phyloP scores from a whole-genome alignment of 2,329 filamentous ascomycete species.

The Aureobasidium musti region DNA sequence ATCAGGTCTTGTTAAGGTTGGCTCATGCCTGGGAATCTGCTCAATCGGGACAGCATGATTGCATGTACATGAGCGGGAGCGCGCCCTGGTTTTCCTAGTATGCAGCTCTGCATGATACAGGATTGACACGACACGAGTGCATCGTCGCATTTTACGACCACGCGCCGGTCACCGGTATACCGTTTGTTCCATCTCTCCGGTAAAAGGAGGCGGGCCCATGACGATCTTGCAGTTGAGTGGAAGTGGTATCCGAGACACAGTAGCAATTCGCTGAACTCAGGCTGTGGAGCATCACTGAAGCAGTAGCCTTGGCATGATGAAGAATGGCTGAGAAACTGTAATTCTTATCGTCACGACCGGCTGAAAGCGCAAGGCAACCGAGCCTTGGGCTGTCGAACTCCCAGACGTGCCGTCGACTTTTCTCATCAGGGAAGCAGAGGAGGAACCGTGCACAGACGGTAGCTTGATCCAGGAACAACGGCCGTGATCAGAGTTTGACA shows the following conservation, averaged over 20 bases:
- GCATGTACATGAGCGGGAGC: neutral
- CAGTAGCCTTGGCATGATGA: conserved; percentile 16
- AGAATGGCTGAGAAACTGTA: conserved; percentile 16
- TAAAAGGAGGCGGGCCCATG: neutral
- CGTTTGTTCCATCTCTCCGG: neutral
- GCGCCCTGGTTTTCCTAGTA: neutral
- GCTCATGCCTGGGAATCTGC: neutral
- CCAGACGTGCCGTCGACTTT: conserved; percentile 22
- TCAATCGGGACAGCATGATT: conserved; percentile 19
- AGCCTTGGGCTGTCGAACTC: conserved; percentile 1
- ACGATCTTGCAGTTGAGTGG: neutral
- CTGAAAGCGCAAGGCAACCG: conserved; percentile 14
- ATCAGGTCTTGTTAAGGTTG: conserved; percentile 22
- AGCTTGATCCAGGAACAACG: conserved; percentile 19
- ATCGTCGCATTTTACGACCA: neutral
- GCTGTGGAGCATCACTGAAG: neutral
- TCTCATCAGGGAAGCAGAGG: neutral
- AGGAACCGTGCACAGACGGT: conserved; percentile 19
- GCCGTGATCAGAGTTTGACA: conserved; percentile 24
- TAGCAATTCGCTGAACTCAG: neutral
- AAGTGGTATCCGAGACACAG: conserved; percentile 16
- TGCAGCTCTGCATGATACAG: conserved; percentile 6
- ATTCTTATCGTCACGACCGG: conserved; percentile 18
- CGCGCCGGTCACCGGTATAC: neutral
- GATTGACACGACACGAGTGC: conserved; percentile 16